Conservation (phyloP, 495 filamentous ascomycete species). For the Penicillium paxilli region DNA sequence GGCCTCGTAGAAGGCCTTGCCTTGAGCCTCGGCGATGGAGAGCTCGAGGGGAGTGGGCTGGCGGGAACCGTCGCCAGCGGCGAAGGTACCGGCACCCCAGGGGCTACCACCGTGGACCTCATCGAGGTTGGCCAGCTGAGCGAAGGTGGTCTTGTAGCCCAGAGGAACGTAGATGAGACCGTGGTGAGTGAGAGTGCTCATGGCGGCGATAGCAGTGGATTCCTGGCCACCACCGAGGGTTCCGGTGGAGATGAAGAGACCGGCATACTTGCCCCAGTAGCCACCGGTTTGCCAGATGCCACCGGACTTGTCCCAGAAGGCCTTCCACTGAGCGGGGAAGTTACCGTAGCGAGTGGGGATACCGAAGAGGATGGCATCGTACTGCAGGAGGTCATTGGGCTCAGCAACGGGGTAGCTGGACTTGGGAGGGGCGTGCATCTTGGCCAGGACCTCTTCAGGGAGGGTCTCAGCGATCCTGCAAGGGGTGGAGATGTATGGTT, state of each 20-base stretch:
- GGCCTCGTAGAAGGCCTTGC: constrained; percentile 80
- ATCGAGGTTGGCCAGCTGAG: constrained; percentile 60
- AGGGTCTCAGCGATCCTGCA: constrained; percentile 83
- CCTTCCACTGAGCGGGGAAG: constrained; percentile 96
- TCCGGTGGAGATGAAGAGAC: constrained; percentile 85
- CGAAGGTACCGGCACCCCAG: constrained; percentile 95
- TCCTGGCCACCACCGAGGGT: constrained; percentile 91
- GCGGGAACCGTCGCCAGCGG: constrained; percentile 75
- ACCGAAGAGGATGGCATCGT: constrained; percentile 91
- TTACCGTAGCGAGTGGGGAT: constrained; percentile 99
- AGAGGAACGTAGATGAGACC: constrained; percentile 94
- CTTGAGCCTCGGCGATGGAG: constrained; percentile 75
- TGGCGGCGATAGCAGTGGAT: constrained; percentile 74
- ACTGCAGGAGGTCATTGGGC: constrained; percentile 66
- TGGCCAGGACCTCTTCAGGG: constrained; percentile 71
- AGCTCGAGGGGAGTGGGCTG: constrained; percentile 75
- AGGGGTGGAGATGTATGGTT: neutral
- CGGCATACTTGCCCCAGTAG: constrained; percentile 88
- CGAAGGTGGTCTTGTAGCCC: constrained; percentile 83
- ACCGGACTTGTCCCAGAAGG: constrained; percentile 84
- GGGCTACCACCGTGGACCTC: constrained; percentile 84
- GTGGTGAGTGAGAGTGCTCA: constrained; percentile 91
- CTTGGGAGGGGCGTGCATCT: constrained; percentile 90
- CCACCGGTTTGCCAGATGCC: constrained; percentile 69
- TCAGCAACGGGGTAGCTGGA: constrained; percentile 65